phyloP scores from a whole-genome alignment of 208 protist genomes.

The Entamoeba histolytica region DNA sequence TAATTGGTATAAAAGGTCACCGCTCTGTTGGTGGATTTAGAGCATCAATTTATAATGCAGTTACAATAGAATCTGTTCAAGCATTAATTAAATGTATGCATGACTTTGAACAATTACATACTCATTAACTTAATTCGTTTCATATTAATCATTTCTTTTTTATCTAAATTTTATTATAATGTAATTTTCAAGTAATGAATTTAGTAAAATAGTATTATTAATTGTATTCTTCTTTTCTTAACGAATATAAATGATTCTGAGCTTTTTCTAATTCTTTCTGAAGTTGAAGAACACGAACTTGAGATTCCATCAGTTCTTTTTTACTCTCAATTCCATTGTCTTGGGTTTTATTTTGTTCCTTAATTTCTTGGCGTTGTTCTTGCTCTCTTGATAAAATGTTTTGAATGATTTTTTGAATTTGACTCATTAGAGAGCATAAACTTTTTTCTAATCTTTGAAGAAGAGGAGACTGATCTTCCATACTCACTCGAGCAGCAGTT shows the following conservation, averaged over 20 bases:
- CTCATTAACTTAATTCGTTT: slow-evolving; percentile 15
- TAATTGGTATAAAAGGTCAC: slow-evolving; percentile 47
- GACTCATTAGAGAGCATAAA: background rate
- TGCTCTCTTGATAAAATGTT: background rate
- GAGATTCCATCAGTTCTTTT: background rate
- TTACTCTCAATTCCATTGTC: background rate
- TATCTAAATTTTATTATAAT: background rate
- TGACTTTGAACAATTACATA: slow-evolving; percentile 32
- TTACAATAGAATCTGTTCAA: slow-evolving; percentile 29
- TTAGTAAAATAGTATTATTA: background rate
- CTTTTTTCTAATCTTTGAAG: background rate
- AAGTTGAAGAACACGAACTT: background rate
- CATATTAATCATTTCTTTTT: background rate
- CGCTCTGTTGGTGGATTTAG: slow-evolving; percentile 50
- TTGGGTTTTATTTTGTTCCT: background rate
- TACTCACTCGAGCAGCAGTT: background rate
- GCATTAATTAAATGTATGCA: slow-evolving; percentile 40
- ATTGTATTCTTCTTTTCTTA: background rate
- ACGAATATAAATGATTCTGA: background rate
- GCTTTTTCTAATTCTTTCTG: background rate
- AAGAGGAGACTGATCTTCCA: background rate
- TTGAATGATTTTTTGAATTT: background rate
- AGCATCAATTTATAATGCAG: slow-evolving; percentile 50
- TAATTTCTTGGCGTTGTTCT: background rate
- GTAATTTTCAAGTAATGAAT: no score